These are phyloP conservation scores for Lentithecium fluviatile DNA, from an alignment of 495 filamentous ascomycete genomes.

Conservation along the genomic window DNA sequence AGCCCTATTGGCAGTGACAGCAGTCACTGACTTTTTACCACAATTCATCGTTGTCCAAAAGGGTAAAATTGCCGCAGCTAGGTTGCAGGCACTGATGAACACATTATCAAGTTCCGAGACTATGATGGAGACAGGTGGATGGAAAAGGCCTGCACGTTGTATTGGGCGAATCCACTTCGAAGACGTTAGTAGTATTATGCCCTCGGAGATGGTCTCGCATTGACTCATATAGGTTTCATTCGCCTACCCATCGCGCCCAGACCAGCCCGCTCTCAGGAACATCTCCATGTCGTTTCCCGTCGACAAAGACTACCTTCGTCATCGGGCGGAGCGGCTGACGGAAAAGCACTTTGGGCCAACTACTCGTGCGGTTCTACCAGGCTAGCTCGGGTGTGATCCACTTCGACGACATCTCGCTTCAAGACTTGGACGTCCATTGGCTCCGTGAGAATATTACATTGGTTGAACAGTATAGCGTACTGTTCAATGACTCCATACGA, in stretches of 20 bases:
- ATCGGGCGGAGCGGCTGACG: constrained; percentile 88
- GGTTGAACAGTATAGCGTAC: constrained; percentile 75
- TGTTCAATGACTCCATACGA: constrained; percentile 82
- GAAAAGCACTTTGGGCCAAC: constrained; percentile 83
- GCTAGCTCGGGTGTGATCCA: constrained; percentile 64
- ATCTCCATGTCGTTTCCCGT: constrained; percentile 67
- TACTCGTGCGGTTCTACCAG: constrained; percentile 75
- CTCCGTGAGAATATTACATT: constrained; percentile 76
- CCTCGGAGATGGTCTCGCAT: not conserved
- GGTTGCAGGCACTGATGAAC: constrained; percentile 52
- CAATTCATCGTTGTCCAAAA: constrained; percentile 75
- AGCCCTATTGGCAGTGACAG: constrained; percentile 71
- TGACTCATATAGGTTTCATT: constrained; percentile 67
- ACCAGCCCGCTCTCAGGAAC: constrained; percentile 59
- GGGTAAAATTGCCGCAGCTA: constrained; percentile 69
- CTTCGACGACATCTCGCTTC: constrained; percentile 65
- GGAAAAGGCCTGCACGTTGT: constrained; percentile 13
- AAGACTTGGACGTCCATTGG: constrained; percentile 66
- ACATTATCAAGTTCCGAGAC: constrained; percentile 39
- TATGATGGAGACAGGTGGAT: constrained; percentile 31
- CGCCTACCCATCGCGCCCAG: constrained; percentile 73
- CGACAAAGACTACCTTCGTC: constrained; percentile 74
- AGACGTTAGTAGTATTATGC: constrained; percentile 50
- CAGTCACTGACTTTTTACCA: constrained; percentile 68
- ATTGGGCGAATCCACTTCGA: constrained; percentile 66